phyloP scores from a whole-genome alignment of 2,329 filamentous ascomycete genomes.

The Fusarium albosuccineum region DNA sequence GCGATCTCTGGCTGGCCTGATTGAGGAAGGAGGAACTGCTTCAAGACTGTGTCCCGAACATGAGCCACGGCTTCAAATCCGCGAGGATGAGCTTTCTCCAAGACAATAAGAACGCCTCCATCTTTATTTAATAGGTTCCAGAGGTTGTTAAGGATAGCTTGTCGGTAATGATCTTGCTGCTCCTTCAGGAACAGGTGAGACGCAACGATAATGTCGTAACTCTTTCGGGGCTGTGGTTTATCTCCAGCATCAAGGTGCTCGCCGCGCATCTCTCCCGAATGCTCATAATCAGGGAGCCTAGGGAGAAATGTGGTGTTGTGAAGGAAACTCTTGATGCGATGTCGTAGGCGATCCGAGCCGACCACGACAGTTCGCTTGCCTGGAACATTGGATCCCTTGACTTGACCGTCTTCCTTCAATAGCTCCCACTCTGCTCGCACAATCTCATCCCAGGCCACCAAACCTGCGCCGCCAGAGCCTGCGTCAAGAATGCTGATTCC shows the following conservation, averaged over 20 bases:
- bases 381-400: constrained; percentile 60
- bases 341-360: constrained; percentile 79
- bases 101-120: constrained; percentile 85
- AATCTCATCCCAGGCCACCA: constrained; percentile 83
- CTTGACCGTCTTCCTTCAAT: constrained; percentile 66
- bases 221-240: constrained; percentile 74
- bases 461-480: constrained; percentile 78
- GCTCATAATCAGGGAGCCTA: constrained; percentile 87
- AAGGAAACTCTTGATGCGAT: constrained; percentile 81
- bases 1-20: constrained; percentile 52
- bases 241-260: constrained; percentile 70
- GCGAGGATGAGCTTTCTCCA: constrained; percentile 91
- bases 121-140: constrained; percentile 88
- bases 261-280: constrained; percentile 70
- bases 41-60: constrained; percentile 82
- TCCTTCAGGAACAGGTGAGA: constrained; percentile 85
- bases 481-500: constrained; percentile 77
- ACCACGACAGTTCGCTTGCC: constrained; percentile 86
- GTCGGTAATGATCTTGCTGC: constrained; percentile 81
- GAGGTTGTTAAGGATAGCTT: constrained; percentile 84
- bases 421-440: constrained; percentile 84
- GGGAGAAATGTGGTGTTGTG: constrained; percentile 94
- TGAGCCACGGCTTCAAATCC: constrained; percentile 94
- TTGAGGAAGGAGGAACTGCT: constrained; percentile 74
- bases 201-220: constrained; percentile 90